Evolutionary conservation across 371 early-diverging fungal genomes (phyloP).

Genomic region (Mucor racemosus): DNA sequence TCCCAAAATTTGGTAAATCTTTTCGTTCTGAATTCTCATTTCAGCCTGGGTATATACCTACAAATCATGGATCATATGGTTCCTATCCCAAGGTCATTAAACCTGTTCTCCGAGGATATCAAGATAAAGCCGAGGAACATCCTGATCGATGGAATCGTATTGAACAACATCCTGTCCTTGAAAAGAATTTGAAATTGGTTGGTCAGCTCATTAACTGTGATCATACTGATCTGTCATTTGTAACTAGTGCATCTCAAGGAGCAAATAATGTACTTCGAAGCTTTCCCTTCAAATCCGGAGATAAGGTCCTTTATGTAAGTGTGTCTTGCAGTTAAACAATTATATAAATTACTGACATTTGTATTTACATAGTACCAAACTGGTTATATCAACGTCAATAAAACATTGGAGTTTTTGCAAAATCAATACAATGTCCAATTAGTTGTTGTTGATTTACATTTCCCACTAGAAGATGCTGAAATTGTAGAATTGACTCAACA

Average conservation of each 20-base stretch:
- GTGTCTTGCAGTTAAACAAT: neutral
- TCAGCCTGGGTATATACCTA: slow-evolving; percentile 41
- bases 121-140: slow-evolving; percentile 21
- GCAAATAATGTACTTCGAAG: slow-evolving; percentile 48
- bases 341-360: no score
- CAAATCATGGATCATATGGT: slow-evolving; percentile 53
- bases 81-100: slow-evolving; percentile 20
- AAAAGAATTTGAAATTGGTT: slow-evolving; percentile 10
- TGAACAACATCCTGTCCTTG: slow-evolving; percentile 4
- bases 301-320: slow-evolving; percentile 40
- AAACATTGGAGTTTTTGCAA: slow-evolving; percentile 38
- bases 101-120: slow-evolving; percentile 15
- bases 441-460: slow-evolving; percentile 33
- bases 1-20: slow-evolving; percentile 41
- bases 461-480: slow-evolving; percentile 40
- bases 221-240: slow-evolving; percentile 38
- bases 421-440: slow-evolving; percentile 39
- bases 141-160: slow-evolving; percentile 28
- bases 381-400: slow-evolving; percentile 40
- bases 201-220: slow-evolving; percentile 38
- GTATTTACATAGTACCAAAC: slow-evolving; percentile 32
- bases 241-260: slow-evolving; percentile 44
- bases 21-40: slow-evolving; percentile 50
- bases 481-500: slow-evolving; percentile 35
- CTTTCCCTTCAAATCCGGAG: slow-evolving; percentile 47